Percentiles rank a stretch among this genome's conserved stretches.
Evolutionary conservation across 176 grass and related monocot genomes (phyloP).

Genomic region (Triticum timopheevii): DNA sequence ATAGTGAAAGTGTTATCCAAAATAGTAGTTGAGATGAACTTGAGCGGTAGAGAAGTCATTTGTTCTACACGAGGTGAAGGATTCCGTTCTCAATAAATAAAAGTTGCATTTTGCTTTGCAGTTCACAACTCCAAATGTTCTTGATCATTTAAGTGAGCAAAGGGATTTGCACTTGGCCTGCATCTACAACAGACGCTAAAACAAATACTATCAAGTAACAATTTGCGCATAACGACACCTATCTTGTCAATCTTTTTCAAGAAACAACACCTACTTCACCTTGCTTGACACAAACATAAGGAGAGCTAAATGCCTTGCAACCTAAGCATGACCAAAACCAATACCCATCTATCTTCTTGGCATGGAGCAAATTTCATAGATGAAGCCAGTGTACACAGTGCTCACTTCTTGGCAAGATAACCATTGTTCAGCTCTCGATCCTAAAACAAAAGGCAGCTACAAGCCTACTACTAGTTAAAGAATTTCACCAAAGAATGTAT

Average conservation of each 20-base stretch:
- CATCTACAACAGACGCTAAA: neutral
- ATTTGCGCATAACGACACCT: neutral
- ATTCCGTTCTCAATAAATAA: neutral
- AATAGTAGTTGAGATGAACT: neutral
- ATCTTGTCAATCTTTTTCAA: neutral
- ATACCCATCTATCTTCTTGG: neutral
- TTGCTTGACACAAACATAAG: neutral
- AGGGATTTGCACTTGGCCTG: neutral
- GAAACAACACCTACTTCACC: neutral
- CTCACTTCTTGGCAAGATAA: neutral
- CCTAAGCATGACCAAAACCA: neutral
- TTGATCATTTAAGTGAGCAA: neutral
- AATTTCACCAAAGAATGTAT: constrained; percentile 11
- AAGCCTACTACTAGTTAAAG: neutral
- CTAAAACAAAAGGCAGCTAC: neutral
- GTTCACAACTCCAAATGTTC: neutral
- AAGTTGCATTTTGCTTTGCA: neutral
- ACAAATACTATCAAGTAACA: neutral
- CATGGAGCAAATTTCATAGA: neutral
- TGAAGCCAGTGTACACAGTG: neutral
- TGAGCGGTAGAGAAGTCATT: neutral
- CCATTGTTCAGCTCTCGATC: neutral
- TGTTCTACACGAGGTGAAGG: neutral
- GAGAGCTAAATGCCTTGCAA: neutral
- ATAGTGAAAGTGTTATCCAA: neutral